phyloP scores from a whole-genome alignment of 2,329 filamentous ascomycete genomes.

The Davidsoniella eucalypti region DNA sequence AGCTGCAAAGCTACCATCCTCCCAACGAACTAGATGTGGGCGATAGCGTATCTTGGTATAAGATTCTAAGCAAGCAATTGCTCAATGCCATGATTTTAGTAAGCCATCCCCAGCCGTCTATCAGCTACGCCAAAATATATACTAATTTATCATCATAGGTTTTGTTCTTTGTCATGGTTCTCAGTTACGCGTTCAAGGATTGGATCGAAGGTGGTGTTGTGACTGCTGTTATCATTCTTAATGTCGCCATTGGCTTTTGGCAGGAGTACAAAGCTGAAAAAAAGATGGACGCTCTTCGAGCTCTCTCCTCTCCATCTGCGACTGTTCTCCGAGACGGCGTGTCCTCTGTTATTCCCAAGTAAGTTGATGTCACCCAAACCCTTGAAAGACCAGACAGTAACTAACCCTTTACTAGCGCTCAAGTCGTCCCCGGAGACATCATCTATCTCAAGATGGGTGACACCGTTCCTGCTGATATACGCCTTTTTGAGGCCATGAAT shows the following conservation, averaged over 20 bases:
- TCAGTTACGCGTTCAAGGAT: constrained; percentile 49
- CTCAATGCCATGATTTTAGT: constrained; percentile 65
- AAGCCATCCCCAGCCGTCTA: constrained; percentile 27
- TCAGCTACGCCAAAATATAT: constrained; percentile 18
- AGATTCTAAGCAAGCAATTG: constrained; percentile 55
- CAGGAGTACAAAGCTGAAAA: constrained; percentile 49
- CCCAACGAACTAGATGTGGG: constrained; percentile 55
- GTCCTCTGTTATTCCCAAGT: constrained; percentile 40
- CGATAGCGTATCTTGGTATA: constrained; percentile 51
- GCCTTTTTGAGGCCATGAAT: constrained; percentile 59
- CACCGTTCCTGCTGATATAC: constrained; percentile 57
- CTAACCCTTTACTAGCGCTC: constrained; percentile 26
- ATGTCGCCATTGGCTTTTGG: constrained; percentile 51
- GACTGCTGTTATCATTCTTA: constrained; percentile 49
- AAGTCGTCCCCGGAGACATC: constrained; percentile 58
- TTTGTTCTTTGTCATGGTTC: constrained; percentile 59
- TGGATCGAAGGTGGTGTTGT: constrained; percentile 54
- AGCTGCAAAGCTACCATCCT: constrained; percentile 43
- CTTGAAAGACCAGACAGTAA: background rate
- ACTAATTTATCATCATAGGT: constrained; percentile 32
- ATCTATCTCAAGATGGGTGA: constrained; percentile 53
- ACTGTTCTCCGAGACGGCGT: constrained; percentile 44
- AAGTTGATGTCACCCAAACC: constrained; percentile 18
- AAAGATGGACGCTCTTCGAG: constrained; percentile 47
- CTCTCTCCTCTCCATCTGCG: constrained; percentile 46